Evolutionary conservation across 345 rosid species (phyloP).

Genomic region (Citrus australasica): DNA sequence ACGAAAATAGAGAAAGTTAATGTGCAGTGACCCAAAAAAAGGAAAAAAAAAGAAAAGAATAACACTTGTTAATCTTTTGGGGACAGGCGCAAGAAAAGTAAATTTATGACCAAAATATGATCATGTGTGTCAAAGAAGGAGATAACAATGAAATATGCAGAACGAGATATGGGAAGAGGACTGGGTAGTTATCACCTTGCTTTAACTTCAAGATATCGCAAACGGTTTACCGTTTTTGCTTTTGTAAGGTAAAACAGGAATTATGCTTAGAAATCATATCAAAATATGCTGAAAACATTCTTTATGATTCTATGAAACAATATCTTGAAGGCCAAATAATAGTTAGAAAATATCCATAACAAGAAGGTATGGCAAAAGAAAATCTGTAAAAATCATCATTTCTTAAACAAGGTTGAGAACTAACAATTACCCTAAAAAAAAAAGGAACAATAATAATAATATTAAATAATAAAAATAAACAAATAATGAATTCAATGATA

Average conservation of each 20-base stretch:
- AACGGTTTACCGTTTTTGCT: too few relatives aligned
- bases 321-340: not conserved
- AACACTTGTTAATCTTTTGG: not conserved
- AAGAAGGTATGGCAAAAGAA: not conserved
- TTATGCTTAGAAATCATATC: not conserved
- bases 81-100: not conserved
- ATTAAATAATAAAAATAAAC: too few relatives aligned
- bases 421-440: not conserved
- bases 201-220: not conserved
- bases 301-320: not conserved
- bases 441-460: not conserved
- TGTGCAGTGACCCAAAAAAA: not conserved
- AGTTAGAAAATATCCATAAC: conserved; percentile 4
- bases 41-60: not conserved
- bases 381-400: not conserved
- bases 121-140: not conserved
- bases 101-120: not conserved
- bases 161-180: not conserved
- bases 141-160: not conserved
- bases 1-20: not conserved
- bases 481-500: not conserved
- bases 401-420: not conserved
- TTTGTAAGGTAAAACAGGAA: not conserved
- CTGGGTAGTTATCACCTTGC: not conserved
- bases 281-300: not conserved